These are phyloP conservation scores for Lichtheimia ramosa DNA, from an alignment of 371 early-diverging fungal genomes.

Conservation along the genomic window DNA sequence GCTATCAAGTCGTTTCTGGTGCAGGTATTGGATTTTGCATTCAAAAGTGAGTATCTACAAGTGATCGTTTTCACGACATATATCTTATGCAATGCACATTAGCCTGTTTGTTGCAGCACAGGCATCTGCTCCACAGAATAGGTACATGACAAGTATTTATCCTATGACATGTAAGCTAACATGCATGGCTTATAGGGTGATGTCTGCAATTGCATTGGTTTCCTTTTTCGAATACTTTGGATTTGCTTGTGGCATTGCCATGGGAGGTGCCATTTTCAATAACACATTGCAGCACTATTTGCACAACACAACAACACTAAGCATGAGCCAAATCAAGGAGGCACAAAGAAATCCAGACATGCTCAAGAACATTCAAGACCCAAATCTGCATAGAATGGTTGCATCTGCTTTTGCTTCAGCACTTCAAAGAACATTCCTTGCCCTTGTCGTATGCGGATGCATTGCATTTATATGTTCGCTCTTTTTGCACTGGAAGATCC, in stretches of 20 bases:
- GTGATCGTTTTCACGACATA: no score
- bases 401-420: not conserved
- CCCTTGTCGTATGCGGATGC: not conserved
- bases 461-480: not conserved
- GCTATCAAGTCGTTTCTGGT: constrained; percentile 50
- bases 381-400: not conserved
- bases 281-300: constrained; percentile 32
- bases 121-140: not conserved
- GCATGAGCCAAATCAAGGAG: not conserved
- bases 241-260: constrained; percentile 67
- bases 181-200: constrained; percentile 22
- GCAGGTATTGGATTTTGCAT: constrained; percentile 50
- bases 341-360: not conserved
- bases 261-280: constrained; percentile 53
- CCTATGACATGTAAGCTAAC: not conserved
- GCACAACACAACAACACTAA: not conserved
- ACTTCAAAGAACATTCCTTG: not conserved
- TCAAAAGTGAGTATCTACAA: constrained; percentile 44
- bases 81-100: not conserved
- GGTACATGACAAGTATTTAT: not conserved
- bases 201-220: constrained; percentile 52
- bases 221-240: constrained; percentile 67
- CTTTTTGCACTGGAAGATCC: no score
- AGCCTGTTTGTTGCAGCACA: constrained; percentile 13
- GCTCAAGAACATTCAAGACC: not conserved